These are phyloP conservation scores for Parastagonospora avenae DNA, from an alignment of 2,329 filamentous ascomycete genomes.

Conservation along the genomic window DNA sequence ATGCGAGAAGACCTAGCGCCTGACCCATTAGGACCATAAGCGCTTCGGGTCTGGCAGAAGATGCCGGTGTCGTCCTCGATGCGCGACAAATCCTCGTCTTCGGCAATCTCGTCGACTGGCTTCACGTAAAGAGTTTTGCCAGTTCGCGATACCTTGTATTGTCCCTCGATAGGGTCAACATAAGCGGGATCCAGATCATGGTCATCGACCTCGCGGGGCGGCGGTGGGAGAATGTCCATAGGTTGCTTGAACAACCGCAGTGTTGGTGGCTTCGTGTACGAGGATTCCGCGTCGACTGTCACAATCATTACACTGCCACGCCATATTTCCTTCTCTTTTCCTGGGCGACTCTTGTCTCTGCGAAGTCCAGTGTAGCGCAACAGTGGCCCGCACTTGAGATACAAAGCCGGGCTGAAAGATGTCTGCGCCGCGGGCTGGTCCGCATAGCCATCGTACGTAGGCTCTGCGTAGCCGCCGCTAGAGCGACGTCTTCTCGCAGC, in stretches of 20 bases:
- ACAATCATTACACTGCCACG: conserved; percentile 95
- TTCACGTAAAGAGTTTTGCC: conserved; percentile 88
- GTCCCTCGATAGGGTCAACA: conserved; percentile 85
- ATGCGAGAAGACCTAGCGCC: conserved; percentile 52
- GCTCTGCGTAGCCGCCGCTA: conserved; percentile 31
- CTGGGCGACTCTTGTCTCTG: conserved; percentile 56
- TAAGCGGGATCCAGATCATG: conserved; percentile 76
- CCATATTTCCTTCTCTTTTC: conserved; percentile 77
- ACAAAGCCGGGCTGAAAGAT: conserved; percentile 80
- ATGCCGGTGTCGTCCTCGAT: conserved; percentile 82
- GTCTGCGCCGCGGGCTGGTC: conserved; percentile 69
- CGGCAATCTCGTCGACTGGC: conserved; percentile 83
- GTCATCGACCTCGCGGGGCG: conserved; percentile 70
- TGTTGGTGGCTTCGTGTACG: conserved; percentile 77
- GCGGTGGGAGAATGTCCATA: conserved; percentile 79
- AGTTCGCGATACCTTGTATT: conserved; percentile 82
- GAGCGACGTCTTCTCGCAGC: conserved; percentile 50
- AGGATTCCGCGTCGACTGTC: conserved; percentile 81
- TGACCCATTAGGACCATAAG: conserved; percentile 50
- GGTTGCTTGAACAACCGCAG: conserved; percentile 87
- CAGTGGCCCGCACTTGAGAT: conserved; percentile 87
- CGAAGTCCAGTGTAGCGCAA: conserved; percentile 87
- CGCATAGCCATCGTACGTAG: conserved; percentile 70
- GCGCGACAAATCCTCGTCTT: conserved; percentile 76
- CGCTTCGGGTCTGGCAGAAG: conserved; percentile 70